Conservation (phyloP, 2,329 filamentous ascomycete species). For the Alternaria conjuncta region DNA sequence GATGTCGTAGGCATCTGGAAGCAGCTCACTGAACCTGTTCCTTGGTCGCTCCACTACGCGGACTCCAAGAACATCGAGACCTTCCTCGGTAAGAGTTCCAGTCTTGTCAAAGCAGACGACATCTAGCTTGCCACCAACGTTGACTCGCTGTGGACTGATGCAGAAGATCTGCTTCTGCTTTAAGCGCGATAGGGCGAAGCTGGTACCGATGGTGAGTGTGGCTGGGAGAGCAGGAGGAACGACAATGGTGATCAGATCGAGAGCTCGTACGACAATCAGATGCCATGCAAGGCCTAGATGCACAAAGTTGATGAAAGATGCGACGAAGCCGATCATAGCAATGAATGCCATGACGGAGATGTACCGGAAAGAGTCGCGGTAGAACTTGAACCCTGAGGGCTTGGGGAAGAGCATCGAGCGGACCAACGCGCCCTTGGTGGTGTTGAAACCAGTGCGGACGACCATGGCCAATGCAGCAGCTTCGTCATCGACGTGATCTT, state of each 20-base stretch:
- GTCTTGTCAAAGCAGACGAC: constrained; percentile 99
- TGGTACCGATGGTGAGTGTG: constrained; percentile 94
- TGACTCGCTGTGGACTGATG: constrained; percentile 96
- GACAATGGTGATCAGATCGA: constrained; percentile 97
- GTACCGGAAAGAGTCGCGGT: constrained; percentile 95
- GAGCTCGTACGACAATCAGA: constrained; percentile 85
- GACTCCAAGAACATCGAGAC: constrained; percentile 89
- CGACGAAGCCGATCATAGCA: constrained; percentile 84
- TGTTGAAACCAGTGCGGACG: constrained; percentile 94
- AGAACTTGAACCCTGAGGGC: constrained; percentile 98
- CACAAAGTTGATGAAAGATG: constrained; percentile 92
- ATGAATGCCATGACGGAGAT: constrained; percentile 95
- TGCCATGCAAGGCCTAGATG: constrained; percentile 84
- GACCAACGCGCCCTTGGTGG: constrained; percentile 93
- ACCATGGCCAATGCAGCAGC: constrained; percentile 91
- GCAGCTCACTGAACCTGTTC: constrained; percentile 75
- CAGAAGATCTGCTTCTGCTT: constrained; percentile 94
- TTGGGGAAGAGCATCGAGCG: constrained; percentile 99
- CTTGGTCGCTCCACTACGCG: constrained; percentile 72
- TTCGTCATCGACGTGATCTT: constrained; percentile 83
- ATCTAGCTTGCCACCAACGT: constrained; percentile 94
- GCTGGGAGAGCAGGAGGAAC: constrained; percentile 94
- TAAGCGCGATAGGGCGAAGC: constrained; percentile 86
- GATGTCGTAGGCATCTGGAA: constrained; percentile 68
- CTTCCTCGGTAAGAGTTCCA: constrained; percentile 96